Base-by-base conservation (phyloP, 257 asterid genomes). In the Primulina huaijiensis region DNA sequence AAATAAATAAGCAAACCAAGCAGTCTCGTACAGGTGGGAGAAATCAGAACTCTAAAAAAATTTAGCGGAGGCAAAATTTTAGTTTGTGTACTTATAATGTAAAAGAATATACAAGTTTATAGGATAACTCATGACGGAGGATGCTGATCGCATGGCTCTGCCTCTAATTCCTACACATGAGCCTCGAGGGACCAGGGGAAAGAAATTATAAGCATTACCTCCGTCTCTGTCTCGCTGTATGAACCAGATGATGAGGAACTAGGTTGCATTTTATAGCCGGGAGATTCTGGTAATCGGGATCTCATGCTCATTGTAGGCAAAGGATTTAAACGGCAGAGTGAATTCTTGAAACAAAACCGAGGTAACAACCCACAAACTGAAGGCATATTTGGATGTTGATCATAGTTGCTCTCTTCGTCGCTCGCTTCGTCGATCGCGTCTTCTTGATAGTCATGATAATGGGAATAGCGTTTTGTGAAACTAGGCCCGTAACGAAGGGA, bases 351-450 rank as follows among this genome's bases (percentile, higher is more conserved):
- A 85, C 95, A 86, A 84, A 93, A 88, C 14, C 90, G 83, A 34
- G 97, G 99, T 10, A 93, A 71, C 58, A 89, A 81, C 20, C 99
- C 94, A 75, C 99, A 90, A 38, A 76, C 83, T 53, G 72, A 68
- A 19, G 79, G 78, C 46, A 82, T 16, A 62, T 75, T 77, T 55
- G 67, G 83, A 61, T 37, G 68, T 37, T 75, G 81, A 79, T 68
- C 79, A 70, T 66, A 65, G 57, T 14, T 50, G 57, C 57, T 50
- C 8, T 85, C 93, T 73, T 82, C 89, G 43, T 86, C 91, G 23
- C 92, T 79, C n/a, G n/a, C n/a, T 70, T 83, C 89, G 74, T n/a
- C n/a, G n/a, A n/a, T n/a, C n/a, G n/a, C n/a, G n/a, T 82, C 91
- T 33, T 85, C 88, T 2, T 69, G 72, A 31, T 43, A 33, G 23